Percentiles rank a stretch among this genome's conserved stretches.
Conservation (phyloP, 73 alveolate species). For the Stentor roeselii region DNA sequence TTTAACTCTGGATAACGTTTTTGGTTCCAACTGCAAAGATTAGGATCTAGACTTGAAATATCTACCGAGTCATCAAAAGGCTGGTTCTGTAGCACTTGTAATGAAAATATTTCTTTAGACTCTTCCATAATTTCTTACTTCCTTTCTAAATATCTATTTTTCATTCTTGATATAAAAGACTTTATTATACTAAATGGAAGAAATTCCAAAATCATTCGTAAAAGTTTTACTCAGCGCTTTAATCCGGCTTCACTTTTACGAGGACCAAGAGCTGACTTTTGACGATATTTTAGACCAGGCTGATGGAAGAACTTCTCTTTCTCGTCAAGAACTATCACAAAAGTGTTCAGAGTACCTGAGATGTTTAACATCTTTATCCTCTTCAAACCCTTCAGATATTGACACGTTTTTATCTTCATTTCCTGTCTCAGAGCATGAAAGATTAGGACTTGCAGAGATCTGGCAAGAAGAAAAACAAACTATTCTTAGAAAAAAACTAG, state of each 20-base stretch:
- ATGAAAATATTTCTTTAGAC: no score
- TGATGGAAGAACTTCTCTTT: slow-evolving; percentile 11
- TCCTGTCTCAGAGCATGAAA: background rate
- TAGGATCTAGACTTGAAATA: no score
- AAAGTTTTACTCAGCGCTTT: background rate
- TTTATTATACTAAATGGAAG: no score
- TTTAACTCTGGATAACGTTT: no score
- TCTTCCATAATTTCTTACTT: no score
- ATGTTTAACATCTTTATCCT: background rate
- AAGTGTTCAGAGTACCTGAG: background rate
- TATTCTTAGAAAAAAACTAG: slow-evolving; percentile 35
- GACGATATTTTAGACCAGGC: background rate
- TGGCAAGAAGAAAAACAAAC: background rate
- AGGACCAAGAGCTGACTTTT: background rate
- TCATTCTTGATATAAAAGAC: no score
- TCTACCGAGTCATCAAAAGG: no score
- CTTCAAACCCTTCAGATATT: background rate
- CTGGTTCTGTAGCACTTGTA: no score
- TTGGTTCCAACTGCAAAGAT: no score
- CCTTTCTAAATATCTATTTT: no score
- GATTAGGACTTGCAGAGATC: background rate
- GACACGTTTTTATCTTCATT: background rate
- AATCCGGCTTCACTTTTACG: background rate
- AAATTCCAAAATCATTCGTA: background rate
- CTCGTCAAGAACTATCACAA: background rate